Base-by-base conservation (phyloP, 192 early-diverging fungal genomes). In the Dispira parvispora region DNA sequence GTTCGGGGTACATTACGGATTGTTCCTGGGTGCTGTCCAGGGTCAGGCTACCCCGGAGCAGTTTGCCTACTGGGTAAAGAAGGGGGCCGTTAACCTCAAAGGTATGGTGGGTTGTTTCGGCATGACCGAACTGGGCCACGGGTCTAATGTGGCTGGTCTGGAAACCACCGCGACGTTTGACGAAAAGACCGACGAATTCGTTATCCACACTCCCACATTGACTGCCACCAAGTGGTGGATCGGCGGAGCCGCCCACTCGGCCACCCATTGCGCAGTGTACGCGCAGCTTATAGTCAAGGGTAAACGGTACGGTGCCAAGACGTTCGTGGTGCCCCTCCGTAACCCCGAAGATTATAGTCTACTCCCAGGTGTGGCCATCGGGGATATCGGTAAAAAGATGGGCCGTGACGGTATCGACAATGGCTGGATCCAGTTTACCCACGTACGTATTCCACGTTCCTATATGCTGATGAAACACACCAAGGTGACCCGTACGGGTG, bases 151-250 rank as follows among this genome's bases (percentile, higher is more conserved):
- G 38, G 83, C 87, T 10, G 92, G 87, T n/a, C 74, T 95, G 11
- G 92, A 95, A 64, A 95, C 92, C 42, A 95, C 87, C 11, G 92
- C 92, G 14, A 95, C 92, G 5, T 87, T 84, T 67, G 89, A 91
- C 68, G 81, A 82, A 62, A 71, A 77, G 16, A 75, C 89, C 0
- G 85, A 91, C 64, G 88, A 95, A 69, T 95, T 92, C 67, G 68
- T 89, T 53, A 87, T 95, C 60, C 86, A 88, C 63, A 85, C 86
- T 46, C 86, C 86, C 12, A 80, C 82, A 10, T 64, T 88, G 20
- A 84, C 83, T 11, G 83, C 88, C 32, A 95, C 90, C 47, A 92
- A 95, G 74, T 95, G 92, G 92, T 95, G 92, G 92, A 95, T 95
- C 69, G 92, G 92, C 65, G 89, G 89, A 60, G 92, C 92, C 16